Percentiles rank a stretch among this genome's conserved stretches.
Conservation (phyloP, 2,329 filamentous ascomycete genomes). For the Pseudohalonectria lignicola region DNA sequence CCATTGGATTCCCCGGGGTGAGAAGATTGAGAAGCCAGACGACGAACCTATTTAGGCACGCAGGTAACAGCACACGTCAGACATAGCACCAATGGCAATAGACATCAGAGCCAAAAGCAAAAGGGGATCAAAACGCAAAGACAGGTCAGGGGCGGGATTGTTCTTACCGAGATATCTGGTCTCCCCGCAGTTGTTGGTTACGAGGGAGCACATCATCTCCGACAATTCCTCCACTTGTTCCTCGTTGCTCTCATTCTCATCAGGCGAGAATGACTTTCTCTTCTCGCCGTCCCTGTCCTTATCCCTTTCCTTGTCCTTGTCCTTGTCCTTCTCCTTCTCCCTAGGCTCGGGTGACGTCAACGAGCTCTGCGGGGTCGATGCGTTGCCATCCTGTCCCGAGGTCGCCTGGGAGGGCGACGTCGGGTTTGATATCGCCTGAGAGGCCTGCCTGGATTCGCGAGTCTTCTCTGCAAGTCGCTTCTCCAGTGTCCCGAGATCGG, state of each 20-base stretch:
- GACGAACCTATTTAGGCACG: constrained; percentile 86
- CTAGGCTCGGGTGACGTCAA: constrained; percentile 39
- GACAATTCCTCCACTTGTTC: constrained; percentile 79
- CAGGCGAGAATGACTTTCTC: constrained; percentile 25
- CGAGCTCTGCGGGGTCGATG: constrained; percentile 41
- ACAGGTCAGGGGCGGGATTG: no score
- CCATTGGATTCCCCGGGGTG: constrained; percentile 95
- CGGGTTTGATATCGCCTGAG: constrained; percentile 36
- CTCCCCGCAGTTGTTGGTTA: constrained; percentile 90
- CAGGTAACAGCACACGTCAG: constrained; percentile 3
- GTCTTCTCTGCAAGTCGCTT: constrained; percentile 55
- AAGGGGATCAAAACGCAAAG: no score
- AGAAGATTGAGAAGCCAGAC: constrained; percentile 97
- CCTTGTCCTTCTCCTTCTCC: constrained; percentile 22
- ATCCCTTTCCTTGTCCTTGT: constrained; percentile 30
- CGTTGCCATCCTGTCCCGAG: constrained; percentile 28
- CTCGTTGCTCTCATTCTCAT: constrained; percentile 35
- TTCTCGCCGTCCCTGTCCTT: constrained; percentile 19
- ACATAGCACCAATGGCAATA: no score
- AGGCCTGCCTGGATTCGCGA: constrained; percentile 37
- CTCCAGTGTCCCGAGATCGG: constrained; percentile 80
- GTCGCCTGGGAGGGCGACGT: constrained; percentile 38
- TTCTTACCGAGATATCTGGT: constrained; percentile 89
- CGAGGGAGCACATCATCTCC: constrained; percentile 97
- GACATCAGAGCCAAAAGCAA: no score